Base-by-base conservation (phyloP, 1,284 basidiomycete species). In the Melampsora americana region DNA sequence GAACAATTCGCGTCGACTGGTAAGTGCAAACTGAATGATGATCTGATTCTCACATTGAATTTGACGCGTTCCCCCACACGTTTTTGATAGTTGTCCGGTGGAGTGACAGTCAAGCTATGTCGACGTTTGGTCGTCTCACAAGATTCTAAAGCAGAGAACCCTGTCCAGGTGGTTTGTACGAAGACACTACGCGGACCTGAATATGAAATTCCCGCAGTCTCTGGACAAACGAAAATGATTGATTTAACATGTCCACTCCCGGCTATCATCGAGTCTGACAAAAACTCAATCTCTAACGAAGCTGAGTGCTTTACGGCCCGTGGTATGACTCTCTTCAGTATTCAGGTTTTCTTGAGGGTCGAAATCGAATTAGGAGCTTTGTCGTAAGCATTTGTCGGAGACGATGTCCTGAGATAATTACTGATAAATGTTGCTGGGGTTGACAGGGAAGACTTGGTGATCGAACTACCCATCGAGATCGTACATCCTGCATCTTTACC, bases 391-490 rank as follows among this genome's bases (percentile, higher is more conserved):
- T 16, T 65, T 42, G n/a, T n/a, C 23, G 2, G 26, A 32, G 4
- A 14, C 20, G 14, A 35, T 20, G 5, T 35, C 20, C 39, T 32
- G 18, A 50, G 48, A 30, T 20, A 23, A 6, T 23, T 12, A 50
- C 39, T 23, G 2, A 44, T 16, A 23, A 6, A 1, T 26, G 3
- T 1, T 12, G 16, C 26, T 35, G 5, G 9, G 1, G 9, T 20
- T 26, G 14, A 30, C 66, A 80, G 79, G n/a, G 79, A 79, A 60
- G 76, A 79, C 16, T 77, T 81, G 18, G 28, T 70, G 11, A 75
- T 82, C 64, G 81, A 82, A 60, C 53, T 82, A 18, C 81, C 81
- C 0, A 75, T 82, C 61, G 80, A 74, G 65, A 75, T 81, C 35
- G 78, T 79, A 0, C 80, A 82, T 66, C 79, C 79, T 23, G 77